Evolutionary conservation across 208 protist species (phyloP), one percentile per base, ranked within the genome.

Genomic region (Herpetomonas samuelpessoai): DNA sequence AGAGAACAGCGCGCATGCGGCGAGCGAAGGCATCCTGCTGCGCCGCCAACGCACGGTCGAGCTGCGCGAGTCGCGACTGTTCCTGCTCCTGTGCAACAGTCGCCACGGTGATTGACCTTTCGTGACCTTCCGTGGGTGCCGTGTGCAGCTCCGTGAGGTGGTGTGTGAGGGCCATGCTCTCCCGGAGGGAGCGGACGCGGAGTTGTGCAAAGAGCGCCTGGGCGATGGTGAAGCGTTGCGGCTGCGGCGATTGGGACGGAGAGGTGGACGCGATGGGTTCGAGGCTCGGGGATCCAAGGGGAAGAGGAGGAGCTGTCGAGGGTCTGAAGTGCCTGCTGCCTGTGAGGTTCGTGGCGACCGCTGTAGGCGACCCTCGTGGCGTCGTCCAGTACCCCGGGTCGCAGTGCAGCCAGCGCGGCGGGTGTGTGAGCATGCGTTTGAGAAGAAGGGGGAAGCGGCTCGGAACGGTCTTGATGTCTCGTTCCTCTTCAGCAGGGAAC

Each of bases 391-490:
- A 14, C 9, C 6, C 9, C 9, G 35, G 35, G 35, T 41, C 35
- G 35, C 35, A 41, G 14, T 41, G 46, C 24, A 51, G 46, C 46
- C 46, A 51, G 18, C 24, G 18, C 38, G 68, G 68, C 3, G 68
- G 63, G 9, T 31, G 68, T 26, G 48, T 19, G 7, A 69, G 56
- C n/a, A 75, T 64, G 55, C 28, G 62, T 19, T 70, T 38, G 41
- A 75, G 54, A 14, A 75, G 68, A 2, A 74, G 25, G 4, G 57
- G 68, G 18, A 41, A 51, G 24, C 28, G n/a, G 16, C 57, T 41
- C 9, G 35, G 35, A 14, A 41, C 35, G 14, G 9, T 14, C 35
- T n/a, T n/a, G n/a, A n/a, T n/a, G n/a, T n/a, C n/a, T n/a, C 31
- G 27, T 44, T 62, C 52, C 53, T 64, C 35, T 58, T 35, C n/a